A percentile compares a stretch with the other conserved stretches of the same genome.
These are phyloP conservation scores for Articulospora tetracladia DNA, from an alignment of 495 filamentous ascomycete genomes.

Conservation along the genomic window DNA sequence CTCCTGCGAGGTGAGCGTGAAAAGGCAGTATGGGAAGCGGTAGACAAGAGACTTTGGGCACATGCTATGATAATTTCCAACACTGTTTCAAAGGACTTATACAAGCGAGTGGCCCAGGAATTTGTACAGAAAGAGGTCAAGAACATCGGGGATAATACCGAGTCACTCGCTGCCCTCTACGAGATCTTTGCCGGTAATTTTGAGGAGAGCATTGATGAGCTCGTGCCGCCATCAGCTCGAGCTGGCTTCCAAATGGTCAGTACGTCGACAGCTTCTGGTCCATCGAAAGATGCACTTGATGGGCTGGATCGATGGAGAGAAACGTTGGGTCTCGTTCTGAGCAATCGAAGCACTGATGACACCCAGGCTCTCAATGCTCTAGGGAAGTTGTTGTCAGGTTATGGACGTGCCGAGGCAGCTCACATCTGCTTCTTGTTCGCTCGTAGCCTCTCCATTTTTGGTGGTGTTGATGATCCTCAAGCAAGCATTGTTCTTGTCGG, in stretches of 20 bases:
- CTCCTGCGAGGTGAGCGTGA: slow-evolving; percentile 80
- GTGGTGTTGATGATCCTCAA: slow-evolving; percentile 78
- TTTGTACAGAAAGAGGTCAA: slow-evolving; percentile 93
- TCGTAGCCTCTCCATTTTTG: slow-evolving; percentile 57
- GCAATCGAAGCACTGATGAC: slow-evolving; percentile 81
- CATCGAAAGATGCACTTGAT: slow-evolving; percentile 69
- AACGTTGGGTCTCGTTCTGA: slow-evolving; percentile 78
- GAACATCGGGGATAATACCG: slow-evolving; percentile 65
- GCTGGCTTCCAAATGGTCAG: slow-evolving; percentile 88
- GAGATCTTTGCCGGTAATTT: slow-evolving; percentile 89
- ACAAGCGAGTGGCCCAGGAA: slow-evolving; percentile 90
- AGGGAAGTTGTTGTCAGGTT: slow-evolving; percentile 78
- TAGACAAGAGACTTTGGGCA: slow-evolving; percentile 92
- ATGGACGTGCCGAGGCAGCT: slow-evolving; percentile 85
- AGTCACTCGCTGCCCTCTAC: slow-evolving; percentile 86
- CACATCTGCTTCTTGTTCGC: slow-evolving; percentile 77
- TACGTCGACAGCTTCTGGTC: slow-evolving; percentile 54
- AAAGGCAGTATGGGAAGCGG: slow-evolving; percentile 89
- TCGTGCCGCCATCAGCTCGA: slow-evolving; percentile 91
- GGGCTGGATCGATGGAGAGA: slow-evolving; percentile 93
- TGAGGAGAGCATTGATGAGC: slow-evolving; percentile 92
- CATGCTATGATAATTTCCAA: slow-evolving; percentile 92
- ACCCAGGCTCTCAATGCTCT: slow-evolving; percentile 70
- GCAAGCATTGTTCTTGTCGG: slow-evolving; percentile 80
- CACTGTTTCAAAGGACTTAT: slow-evolving; percentile 62